phyloP scores from a whole-genome alignment of 345 rosid species.

The Draba incana region DNA sequence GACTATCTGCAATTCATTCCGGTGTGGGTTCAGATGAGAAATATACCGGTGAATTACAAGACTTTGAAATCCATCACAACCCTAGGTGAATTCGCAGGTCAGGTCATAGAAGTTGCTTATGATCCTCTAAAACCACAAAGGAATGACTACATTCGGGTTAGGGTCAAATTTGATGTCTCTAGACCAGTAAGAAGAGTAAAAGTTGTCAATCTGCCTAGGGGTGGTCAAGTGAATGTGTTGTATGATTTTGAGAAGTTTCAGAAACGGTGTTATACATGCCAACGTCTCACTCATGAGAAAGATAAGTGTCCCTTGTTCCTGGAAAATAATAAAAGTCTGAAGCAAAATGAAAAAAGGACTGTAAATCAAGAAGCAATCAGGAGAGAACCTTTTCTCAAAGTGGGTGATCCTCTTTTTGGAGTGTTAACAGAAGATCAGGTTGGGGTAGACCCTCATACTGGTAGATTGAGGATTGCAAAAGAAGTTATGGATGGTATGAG shows the following conservation, averaged over 20 bases:
- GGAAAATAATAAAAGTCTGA: no score
- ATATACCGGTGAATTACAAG: not conserved
- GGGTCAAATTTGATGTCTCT: no score
- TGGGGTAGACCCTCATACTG: not conserved
- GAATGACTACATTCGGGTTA: no score
- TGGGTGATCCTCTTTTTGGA: not conserved
- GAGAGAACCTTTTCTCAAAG: no score
- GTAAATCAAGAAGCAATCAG: no score
- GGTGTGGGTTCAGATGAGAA: not conserved
- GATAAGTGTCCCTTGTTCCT: not conserved
- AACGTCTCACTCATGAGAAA: not conserved
- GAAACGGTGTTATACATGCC: not conserved
- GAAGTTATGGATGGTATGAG: not conserved
- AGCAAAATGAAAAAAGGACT: no score
- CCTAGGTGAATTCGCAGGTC: not conserved
- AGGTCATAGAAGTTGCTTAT: not conserved
- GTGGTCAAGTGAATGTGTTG: no score
- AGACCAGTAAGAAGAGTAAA: no score
- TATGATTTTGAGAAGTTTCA: not conserved
- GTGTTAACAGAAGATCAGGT: not conserved
- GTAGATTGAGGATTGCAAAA: not conserved
- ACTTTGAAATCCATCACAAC: accelerated
- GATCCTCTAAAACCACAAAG: not conserved
- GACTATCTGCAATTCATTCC: not conserved
- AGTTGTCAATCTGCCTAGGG: no score